phyloP scores from a whole-genome alignment of 192 early-diverging fungal genomes.

The Oehlia diaphana region DNA sequence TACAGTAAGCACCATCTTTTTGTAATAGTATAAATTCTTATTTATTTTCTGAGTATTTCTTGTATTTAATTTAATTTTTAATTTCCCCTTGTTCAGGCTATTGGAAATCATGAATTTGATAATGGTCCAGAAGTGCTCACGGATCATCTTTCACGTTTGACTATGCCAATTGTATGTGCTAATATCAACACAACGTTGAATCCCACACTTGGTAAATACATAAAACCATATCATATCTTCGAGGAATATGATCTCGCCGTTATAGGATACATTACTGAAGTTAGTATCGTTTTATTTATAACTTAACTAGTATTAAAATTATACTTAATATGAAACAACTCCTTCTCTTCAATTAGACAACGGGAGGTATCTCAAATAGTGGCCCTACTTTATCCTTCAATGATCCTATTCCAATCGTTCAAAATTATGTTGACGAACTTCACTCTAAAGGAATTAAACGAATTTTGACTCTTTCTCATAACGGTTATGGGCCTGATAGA shows the following conservation, averaged over 20 bases:
- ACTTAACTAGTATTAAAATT: no score
- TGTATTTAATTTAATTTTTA: background rate
- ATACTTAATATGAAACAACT: background rate
- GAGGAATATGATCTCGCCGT: slow-evolving; percentile 65
- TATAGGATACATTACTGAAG: slow-evolving; percentile 66
- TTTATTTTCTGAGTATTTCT: background rate
- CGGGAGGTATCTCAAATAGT: slow-evolving; percentile 56
- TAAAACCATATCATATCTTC: slow-evolving; percentile 71
- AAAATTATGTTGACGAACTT: slow-evolving; percentile 64
- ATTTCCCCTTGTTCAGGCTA: slow-evolving; percentile 11
- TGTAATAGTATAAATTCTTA: background rate
- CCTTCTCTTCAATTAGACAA: slow-evolving; percentile 36
- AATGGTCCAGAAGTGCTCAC: slow-evolving; percentile 56
- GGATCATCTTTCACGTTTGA: slow-evolving; percentile 54
- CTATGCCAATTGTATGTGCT: slow-evolving; percentile 63
- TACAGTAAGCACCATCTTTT: slow-evolving; percentile 4
- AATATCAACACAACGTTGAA: slow-evolving; percentile 61
- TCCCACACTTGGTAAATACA: slow-evolving; percentile 43
- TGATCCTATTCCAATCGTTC: slow-evolving; percentile 60
- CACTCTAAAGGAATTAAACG: slow-evolving; percentile 61
- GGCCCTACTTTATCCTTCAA: slow-evolving; percentile 51
- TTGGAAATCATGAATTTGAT: slow-evolving; percentile 82
- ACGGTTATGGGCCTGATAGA: slow-evolving; percentile 72
- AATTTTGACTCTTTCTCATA: slow-evolving; percentile 70
- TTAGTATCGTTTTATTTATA: slow-evolving; percentile 12